Percentiles rank a stretch among this genome's conserved stretches.
These are phyloP conservation scores for Candida hungchunana DNA, from an alignment of 805 yeast species.

Conservation along the genomic window DNA sequence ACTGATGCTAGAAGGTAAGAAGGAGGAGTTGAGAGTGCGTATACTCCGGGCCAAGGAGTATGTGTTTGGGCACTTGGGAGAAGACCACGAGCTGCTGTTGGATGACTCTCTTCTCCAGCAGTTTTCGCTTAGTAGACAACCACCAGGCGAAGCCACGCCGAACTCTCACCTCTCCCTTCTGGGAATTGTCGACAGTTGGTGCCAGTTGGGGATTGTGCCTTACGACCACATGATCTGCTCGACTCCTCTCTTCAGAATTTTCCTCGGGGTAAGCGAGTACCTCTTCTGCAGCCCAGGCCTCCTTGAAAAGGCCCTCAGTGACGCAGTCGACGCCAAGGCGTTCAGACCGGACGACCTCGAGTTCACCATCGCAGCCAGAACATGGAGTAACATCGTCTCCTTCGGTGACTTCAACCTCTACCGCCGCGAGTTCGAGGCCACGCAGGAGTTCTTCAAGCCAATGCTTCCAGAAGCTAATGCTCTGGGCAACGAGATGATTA, in stretches of 20 bases:
- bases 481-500: slow-evolving; percentile 92
- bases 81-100: slow-evolving; percentile 61
- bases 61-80: slow-evolving; percentile 67
- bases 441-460: slow-evolving; percentile 79
- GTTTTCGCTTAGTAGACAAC: slow-evolving; percentile 73
- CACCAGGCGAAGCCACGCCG: slow-evolving; percentile 58
- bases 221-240: slow-evolving; percentile 97
- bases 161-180: slow-evolving; percentile 87
- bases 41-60: slow-evolving; percentile 61
- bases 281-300: slow-evolving; percentile 80
- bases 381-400: slow-evolving; percentile 79
- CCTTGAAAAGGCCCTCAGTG: slow-evolving; percentile 74
- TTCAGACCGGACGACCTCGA: slow-evolving; percentile 90
- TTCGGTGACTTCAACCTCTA: slow-evolving; percentile 74
- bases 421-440: slow-evolving; percentile 64
- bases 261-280: slow-evolving; percentile 91
- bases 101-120: slow-evolving; percentile 72
- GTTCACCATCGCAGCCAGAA: slow-evolving; percentile 84
- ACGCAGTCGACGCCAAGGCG: slow-evolving; percentile 58
- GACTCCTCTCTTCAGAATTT: slow-evolving; percentile 88
- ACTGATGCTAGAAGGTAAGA: slow-evolving; percentile 69
- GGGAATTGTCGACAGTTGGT: slow-evolving; percentile 95
- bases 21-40: slow-evolving; percentile 53
- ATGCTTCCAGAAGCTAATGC: slow-evolving; percentile 86
- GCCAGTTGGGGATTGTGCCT: slow-evolving; percentile 76